Percentiles rank a stretch among this genome's conserved stretches.
phyloP scores from a whole-genome alignment of 257 asterid genomes.

The Rubia yunnanensis region DNA sequence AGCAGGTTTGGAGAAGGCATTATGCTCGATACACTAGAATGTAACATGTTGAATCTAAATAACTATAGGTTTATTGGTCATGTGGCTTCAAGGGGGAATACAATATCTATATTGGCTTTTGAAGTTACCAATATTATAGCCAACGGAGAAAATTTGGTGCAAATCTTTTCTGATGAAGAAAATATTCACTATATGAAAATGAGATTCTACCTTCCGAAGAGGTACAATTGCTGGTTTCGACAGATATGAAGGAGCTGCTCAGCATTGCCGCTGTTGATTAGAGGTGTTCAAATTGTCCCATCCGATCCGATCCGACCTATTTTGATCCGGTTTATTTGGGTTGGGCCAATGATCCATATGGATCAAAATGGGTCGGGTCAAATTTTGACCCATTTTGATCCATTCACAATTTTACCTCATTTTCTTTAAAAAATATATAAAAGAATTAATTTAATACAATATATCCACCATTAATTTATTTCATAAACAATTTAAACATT shows the following conservation, averaged over 20 bases:
- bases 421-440: no score
- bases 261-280: constrained; percentile 92
- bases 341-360: no score
- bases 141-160: constrained; percentile 76
- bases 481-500: no score
- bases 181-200: constrained; percentile 56
- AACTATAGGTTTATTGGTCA: constrained; percentile 73
- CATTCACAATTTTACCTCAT: no score
- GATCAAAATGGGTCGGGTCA: no score
- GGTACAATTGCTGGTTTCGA: constrained; percentile 69
- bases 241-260: constrained; percentile 80
- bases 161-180: constrained; percentile 80
- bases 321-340: no score
- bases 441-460: no score
- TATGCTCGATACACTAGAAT: constrained; percentile 88
- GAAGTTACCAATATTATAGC: constrained; percentile 94
- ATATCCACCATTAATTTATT: no score
- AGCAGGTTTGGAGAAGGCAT: constrained; percentile 84
- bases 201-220: constrained; percentile 76
- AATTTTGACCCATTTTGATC: no score
- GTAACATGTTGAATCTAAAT: constrained; percentile 94
- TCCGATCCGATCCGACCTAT: no score
- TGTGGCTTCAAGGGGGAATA: constrained; percentile 66
- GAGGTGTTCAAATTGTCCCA: no score
- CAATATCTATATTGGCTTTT: constrained; percentile 67